Base-by-base conservation (phyloP, 1,284 basidiomycete genomes). In the Ceratorhiza oryzae-sativae region DNA sequence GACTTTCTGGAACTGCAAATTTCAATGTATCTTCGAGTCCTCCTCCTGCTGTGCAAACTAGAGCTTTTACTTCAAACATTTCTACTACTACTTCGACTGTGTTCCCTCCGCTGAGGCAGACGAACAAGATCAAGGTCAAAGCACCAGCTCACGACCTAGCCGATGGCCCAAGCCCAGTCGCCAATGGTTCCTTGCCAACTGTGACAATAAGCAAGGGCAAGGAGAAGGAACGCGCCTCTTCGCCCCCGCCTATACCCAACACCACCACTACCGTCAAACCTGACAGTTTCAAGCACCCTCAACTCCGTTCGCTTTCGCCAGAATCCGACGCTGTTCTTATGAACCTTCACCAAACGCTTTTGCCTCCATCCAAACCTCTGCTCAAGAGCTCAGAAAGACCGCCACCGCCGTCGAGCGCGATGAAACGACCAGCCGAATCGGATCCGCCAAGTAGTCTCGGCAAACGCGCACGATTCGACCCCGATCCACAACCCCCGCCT, bases 1-100 rank as follows among this genome's bases (percentile, higher is more conserved):
- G 65, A 27, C 53, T 68, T 55, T 68, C 65, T 68, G 65, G 65
- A 68, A 56, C 53, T 68, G 41, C 41, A 30, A 30, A 30, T 41
- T 5, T 41, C 25, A 41, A 51, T 68, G 65, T 68, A 68, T 68
- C 53, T 58, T 68, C 65, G 42, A 58, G 13, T 58, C 45, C 53
- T 49, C 36, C 62, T 25, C 51, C 27, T 53, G 12, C 39, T 32
- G 48, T 65, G 62, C 45, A 65, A 51, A 56, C 63, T 53, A 65
- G 62, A 51, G 62, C n/a, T 53, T 12, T 45, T 18, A 20, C 18
- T 27, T 45, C 53, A 32, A 46, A 68, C 32, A 1, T 46, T 58
- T 39, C 39, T 68, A 58, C 41, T 68, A 58, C 41, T 68, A n/a
- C 62, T 32, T 53, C 41, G 39, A 53, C 27, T 46, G 42, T 42